Conservation (phyloP, 2,329 filamentous ascomycete genomes). For the Fusarium sp. region DNA sequence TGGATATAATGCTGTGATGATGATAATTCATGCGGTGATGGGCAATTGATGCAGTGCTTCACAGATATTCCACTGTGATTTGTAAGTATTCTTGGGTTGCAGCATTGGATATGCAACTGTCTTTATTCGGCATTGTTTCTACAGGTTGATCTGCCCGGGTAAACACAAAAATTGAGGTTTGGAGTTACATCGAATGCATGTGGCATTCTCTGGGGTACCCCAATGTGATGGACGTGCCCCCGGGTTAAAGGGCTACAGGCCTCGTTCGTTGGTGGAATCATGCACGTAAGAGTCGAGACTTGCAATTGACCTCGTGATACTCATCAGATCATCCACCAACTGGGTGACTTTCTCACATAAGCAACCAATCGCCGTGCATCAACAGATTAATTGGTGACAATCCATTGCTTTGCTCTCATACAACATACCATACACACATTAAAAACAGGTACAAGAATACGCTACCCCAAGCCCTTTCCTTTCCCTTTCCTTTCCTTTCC, state of each 20-base stretch:
- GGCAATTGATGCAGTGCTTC: background rate
- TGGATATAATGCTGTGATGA: background rate
- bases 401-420: constrained; percentile 20
- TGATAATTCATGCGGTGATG: background rate
- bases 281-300: constrained; percentile 7
- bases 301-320: background rate
- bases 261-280: constrained; percentile 26
- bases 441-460: constrained; percentile 1
- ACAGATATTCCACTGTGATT: background rate
- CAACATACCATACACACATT: constrained; percentile 13
- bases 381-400: background rate
- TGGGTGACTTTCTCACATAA: constrained; percentile 1
- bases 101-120: background rate
- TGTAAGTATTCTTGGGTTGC: background rate
- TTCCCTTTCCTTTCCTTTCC: constrained; percentile 4
- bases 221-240: background rate
- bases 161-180: background rate
- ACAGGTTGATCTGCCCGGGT: background rate
- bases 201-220: constrained; percentile 11
- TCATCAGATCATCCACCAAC: constrained; percentile 21
- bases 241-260: background rate
- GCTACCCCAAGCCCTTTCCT: background rate
- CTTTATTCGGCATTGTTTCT: background rate
- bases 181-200: constrained; percentile 1
- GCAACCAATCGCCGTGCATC: background rate